Evolutionary conservation across 106 monocot genomes (phyloP).

Genomic region (Apostasia ramifera): DNA sequence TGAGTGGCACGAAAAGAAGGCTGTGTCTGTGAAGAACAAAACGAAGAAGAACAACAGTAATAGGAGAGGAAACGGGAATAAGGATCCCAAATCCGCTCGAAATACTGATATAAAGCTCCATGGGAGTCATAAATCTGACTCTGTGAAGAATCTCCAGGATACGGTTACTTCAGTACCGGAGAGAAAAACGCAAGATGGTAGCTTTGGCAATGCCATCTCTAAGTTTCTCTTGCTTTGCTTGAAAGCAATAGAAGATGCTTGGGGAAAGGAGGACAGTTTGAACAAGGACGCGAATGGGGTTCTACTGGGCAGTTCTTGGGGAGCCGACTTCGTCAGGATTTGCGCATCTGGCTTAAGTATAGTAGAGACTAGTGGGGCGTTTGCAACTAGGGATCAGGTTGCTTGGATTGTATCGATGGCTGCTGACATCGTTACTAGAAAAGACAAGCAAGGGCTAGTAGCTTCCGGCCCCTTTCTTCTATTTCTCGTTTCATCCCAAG

Average conservation of each 20-base stretch:
- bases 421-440: constrained; percentile 56
- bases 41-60: background rate
- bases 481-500: constrained; percentile 60
- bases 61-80: background rate
- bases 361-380: constrained; percentile 30
- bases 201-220: constrained; percentile 29
- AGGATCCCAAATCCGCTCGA: background rate
- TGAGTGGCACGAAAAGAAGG: constrained; percentile 51
- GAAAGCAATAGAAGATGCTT: constrained; percentile 54
- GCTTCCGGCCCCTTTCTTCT: constrained; percentile 59
- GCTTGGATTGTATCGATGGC: constrained; percentile 73
- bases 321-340: constrained; percentile 52
- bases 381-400: constrained; percentile 56
- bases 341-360: constrained; percentile 44
- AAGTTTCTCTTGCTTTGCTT: constrained; percentile 76
- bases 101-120: background rate
- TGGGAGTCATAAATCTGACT: background rate
- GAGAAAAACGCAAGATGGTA: background rate
- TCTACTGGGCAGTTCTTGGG: constrained; percentile 55
- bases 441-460: constrained; percentile 59
- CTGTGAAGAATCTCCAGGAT: background rate
- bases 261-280: constrained; percentile 15
- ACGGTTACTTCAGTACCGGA: background rate
- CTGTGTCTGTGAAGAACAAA: background rate
- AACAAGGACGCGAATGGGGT: background rate